Base-by-base conservation (phyloP, 108 stramenopile genomes). In the Cyclotella distinguenda region DNA sequence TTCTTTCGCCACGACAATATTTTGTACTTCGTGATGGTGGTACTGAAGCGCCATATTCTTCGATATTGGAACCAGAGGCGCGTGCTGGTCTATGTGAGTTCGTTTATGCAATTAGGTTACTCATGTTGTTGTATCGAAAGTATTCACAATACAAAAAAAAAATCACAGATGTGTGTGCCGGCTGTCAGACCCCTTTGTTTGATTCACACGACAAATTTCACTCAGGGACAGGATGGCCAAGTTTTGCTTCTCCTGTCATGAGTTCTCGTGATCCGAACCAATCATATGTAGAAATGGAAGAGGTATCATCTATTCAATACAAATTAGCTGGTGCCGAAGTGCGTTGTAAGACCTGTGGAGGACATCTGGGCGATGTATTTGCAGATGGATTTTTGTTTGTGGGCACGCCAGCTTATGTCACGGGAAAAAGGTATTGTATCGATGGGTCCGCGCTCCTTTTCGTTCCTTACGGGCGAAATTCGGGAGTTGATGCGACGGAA, bases 291-390 rank as follows among this genome's bases (percentile, higher is more conserved):
- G 91, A 93, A 80, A 79, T 90, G 35, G 88, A 90, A 48, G 70
- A 84, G 40, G 72, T 85, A 19, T 68, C 76, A 51, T 64, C 80
- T 16, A 26, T 86, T 15, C 68, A 72, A 66, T 79, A 79, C 6
- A 79, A 82, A 57, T 62, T 89, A 22, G 63, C 71, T 7, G 86
- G 96, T 30, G 82, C 84, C 12, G 96, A 97, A 65, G 72, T 94
- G 21, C 77, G 90, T 31, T 95, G 94, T 57, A 57, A 66, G 8
- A 83, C 82, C 11, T 93, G 91, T 73, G 92, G 90, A 16, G 94
- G 91, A 0, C 96, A 97, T 54, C 66, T 97, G 30, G 96, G 96
- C 0, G 94, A 97, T 69, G 91, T 91, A 0, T 91, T 91, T 60
- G 72, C 66, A 2, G 90, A 91, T 72, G 90, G 90, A 9, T 80